A percentile compares a stretch with the other conserved stretches of the same genome.
phyloP scores from a whole-genome alignment of 1,139 yeast species.

The Diutina mesorugosa region DNA sequence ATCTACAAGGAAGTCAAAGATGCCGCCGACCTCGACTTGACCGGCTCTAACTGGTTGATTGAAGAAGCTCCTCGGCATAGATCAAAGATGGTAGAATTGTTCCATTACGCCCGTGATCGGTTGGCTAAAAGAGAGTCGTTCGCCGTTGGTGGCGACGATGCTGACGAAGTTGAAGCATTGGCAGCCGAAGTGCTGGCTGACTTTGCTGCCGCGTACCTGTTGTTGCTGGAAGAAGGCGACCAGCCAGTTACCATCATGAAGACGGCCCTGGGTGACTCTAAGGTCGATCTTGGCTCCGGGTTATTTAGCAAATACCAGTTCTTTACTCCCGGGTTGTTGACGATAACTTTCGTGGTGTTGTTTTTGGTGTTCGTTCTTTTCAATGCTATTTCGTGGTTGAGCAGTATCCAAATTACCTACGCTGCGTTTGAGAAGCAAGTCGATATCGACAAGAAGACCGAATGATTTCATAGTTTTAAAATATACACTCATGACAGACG shows the following conservation, averaged over 20 bases:
- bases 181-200: not conserved
- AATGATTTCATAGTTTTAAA: constrained; percentile 14
- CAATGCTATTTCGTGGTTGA: constrained; percentile 49
- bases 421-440: constrained; percentile 60
- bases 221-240: not conserved
- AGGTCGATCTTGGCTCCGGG: not conserved
- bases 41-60: not conserved
- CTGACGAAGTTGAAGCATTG: not conserved
- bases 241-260: not conserved
- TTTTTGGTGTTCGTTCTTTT: constrained; percentile 38
- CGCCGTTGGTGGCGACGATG: not conserved
- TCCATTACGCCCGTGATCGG: not conserved
- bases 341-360: constrained; percentile 45
- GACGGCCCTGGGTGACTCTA: not conserved
- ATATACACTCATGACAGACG: not conserved
- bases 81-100: not conserved
- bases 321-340: constrained; percentile 42
- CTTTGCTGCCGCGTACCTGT: not conserved
- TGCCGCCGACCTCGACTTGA: not conserved
- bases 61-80: not conserved
- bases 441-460: constrained; percentile 50
- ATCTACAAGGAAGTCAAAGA: not conserved
- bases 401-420: constrained; percentile 53
- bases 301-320: not conserved
- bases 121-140: not conserved